phyloP scores from a whole-genome alignment of 768 basidiomycete species.

The Hygrophorus pudorinus region DNA sequence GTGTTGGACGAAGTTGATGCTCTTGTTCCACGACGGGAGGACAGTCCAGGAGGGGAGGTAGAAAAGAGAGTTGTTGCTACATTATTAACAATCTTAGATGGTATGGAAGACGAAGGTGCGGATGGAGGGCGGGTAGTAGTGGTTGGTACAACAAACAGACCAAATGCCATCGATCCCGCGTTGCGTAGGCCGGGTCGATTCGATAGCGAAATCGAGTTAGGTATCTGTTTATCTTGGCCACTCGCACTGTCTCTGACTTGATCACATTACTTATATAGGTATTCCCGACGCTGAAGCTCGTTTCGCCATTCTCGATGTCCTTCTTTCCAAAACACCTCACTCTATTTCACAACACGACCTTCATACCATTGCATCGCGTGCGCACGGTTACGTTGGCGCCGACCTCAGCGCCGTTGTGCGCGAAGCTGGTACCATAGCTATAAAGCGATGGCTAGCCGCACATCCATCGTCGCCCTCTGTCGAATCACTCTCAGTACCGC shows the following conservation, averaged over 20 bases:
- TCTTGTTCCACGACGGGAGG: slow-evolving; percentile 83
- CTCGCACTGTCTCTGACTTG: slow-evolving; percentile 1
- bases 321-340: slow-evolving; percentile 77
- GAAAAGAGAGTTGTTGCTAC: slow-evolving; percentile 95
- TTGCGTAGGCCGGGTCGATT: slow-evolving; percentile 84
- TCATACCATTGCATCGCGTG: slow-evolving; percentile 55
- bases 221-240: slow-evolving; percentile 23
- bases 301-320: slow-evolving; percentile 75
- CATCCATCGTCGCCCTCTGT: slow-evolving; percentile 11
- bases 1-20: slow-evolving; percentile 97
- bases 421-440: slow-evolving; percentile 85
- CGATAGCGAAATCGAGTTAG: slow-evolving; percentile 93
- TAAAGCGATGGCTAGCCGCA: slow-evolving; percentile 65
- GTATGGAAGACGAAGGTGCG: slow-evolving; percentile 50
- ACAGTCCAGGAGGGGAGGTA: slow-evolving; percentile 86
- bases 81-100: slow-evolving; percentile 89
- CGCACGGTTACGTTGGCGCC: slow-evolving; percentile 96
- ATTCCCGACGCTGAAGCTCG: slow-evolving; percentile 85
- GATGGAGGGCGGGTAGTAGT: slow-evolving; percentile 69
- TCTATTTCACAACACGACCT: slow-evolving; percentile 52
- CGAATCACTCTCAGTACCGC: slow-evolving; percentile 8
- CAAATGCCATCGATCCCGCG: slow-evolving; percentile 93
- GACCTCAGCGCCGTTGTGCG: slow-evolving; percentile 89
- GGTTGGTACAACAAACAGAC: slow-evolving; percentile 92
- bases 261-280: slow-evolving; percentile 34